phyloP scores from a whole-genome alignment of 441 rosid species.

The Jatropha multifida region DNA sequence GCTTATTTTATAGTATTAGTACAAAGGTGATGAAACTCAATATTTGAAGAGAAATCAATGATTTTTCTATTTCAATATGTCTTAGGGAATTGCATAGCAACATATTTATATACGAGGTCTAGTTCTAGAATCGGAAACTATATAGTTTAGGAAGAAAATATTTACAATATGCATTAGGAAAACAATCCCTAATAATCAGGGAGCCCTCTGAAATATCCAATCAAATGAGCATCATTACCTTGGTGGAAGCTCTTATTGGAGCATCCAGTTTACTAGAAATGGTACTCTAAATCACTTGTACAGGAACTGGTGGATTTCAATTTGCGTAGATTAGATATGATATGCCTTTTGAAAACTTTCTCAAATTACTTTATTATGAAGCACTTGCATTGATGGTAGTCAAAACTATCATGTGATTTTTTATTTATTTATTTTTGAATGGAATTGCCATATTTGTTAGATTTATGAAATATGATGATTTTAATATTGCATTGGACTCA shows the following conservation, averaged over 20 bases:
- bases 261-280: not conserved
- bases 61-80: no score
- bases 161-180: no score
- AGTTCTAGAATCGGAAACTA: no score
- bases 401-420: not conserved
- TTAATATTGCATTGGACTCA: not conserved
- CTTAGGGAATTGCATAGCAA: no score
- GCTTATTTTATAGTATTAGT: no score
- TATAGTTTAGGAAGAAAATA: no score
- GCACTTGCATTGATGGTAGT: not conserved
- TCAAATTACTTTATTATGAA: not conserved
- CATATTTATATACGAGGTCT: no score
- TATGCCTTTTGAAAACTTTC: no score
- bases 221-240: not conserved
- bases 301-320: not conserved
- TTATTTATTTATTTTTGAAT: not conserved
- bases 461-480: not conserved
- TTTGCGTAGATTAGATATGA: not conserved
- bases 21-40: no score
- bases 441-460: not conserved
- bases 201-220: not conserved
- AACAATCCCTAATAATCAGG: no score
- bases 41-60: no score
- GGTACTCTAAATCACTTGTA: not conserved
- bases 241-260: not conserved